Evolutionary conservation across 2,329 filamentous ascomycete genomes (phyloP).

Genomic region (Fusarium sp.): DNA sequence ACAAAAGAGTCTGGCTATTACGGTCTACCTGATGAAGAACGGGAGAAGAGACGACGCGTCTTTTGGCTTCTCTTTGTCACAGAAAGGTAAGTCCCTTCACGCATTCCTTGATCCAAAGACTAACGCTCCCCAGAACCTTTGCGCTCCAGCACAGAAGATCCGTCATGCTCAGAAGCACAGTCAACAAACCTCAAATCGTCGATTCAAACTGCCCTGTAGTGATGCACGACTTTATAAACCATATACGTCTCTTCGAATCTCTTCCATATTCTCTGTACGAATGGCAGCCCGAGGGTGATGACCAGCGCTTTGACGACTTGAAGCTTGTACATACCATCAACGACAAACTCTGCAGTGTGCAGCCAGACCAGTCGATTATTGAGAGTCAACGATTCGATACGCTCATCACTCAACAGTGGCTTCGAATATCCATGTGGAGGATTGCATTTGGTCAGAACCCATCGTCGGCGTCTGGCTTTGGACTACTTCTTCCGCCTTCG

Average conservation of each 20-base stretch:
- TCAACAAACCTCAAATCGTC: slow-evolving; percentile 46
- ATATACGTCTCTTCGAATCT: slow-evolving; percentile 45
- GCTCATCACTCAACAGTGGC: slow-evolving; percentile 47
- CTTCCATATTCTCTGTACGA: slow-evolving; percentile 45
- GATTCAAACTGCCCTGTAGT: slow-evolving; percentile 46
- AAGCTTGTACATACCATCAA: slow-evolving; percentile 41
- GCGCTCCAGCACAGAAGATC: slow-evolving; percentile 45
- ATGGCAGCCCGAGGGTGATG: slow-evolving; percentile 41
- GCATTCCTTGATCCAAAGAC: fast-evolving
- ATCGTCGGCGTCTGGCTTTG: slow-evolving; percentile 28
- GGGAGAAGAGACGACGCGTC: slow-evolving; percentile 43
- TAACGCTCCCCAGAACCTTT: slow-evolving; percentile 37
- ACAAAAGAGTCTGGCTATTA: slow-evolving; percentile 42
- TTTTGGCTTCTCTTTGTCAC: slow-evolving; percentile 51
- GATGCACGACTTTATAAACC: slow-evolving; percentile 49
- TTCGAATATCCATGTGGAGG: slow-evolving; percentile 47
- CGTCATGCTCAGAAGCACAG: slow-evolving; percentile 44
- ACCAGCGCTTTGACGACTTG: slow-evolving; percentile 28
- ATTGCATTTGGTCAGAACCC: slow-evolving; percentile 44
- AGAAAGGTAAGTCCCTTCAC: slow-evolving; percentile 29
- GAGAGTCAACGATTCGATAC: slow-evolving; percentile 49
- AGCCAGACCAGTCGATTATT: slow-evolving; percentile 42
- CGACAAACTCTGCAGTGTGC: slow-evolving; percentile 41
- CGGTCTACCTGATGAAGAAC: slow-evolving; percentile 33
- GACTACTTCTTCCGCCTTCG: slow-evolving; percentile 24